Evolutionary conservation across 208 protist species (phyloP).

Genomic region (Tritrichomonas foetus): DNA sequence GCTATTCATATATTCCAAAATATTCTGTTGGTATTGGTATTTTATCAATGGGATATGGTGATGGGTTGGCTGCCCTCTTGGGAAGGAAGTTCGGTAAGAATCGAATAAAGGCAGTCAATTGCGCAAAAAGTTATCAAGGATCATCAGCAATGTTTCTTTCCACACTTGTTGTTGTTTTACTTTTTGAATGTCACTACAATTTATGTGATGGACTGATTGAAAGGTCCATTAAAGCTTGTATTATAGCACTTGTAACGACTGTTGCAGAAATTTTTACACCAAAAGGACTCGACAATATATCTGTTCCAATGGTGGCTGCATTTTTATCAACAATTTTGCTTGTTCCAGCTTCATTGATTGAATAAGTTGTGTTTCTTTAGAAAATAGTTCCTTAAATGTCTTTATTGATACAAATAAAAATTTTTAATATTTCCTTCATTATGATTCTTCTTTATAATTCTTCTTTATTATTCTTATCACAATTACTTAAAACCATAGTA

Average conservation of each 20-base stretch:
- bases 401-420: no score
- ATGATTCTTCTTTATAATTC: no score
- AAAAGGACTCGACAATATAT: background rate
- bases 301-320: background rate
- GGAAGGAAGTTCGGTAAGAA: background rate
- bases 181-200: background rate
- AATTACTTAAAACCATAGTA: background rate
- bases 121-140: background rate
- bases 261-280: background rate
- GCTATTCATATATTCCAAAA: background rate
- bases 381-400: no score
- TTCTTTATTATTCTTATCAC: no score
- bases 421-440: no score
- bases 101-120: background rate
- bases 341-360: no score
- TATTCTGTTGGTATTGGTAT: background rate
- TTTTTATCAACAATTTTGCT: background rate
- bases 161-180: background rate
- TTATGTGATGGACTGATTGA: background rate
- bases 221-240: background rate
- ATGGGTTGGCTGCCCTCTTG: background rate
- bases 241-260: background rate
- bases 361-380: no score
- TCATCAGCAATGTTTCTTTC: background rate
- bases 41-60: background rate